A percentile compares a stretch with the other conserved stretches of the same genome.
These are phyloP conservation scores for Gamsiella multidivaricata DNA, from an alignment of 192 early-diverging fungal species.

Conservation along the genomic window DNA sequence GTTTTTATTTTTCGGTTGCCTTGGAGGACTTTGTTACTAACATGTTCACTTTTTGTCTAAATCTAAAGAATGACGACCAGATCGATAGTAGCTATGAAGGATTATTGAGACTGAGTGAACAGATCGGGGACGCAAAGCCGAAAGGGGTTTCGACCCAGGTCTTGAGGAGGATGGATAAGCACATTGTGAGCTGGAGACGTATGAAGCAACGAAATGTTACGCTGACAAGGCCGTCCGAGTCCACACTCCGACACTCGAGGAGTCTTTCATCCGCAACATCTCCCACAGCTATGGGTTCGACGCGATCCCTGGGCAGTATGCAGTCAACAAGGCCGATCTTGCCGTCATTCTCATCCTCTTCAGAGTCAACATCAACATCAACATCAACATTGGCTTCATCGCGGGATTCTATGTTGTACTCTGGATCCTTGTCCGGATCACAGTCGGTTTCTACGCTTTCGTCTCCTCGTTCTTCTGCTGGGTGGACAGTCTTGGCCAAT, in stretches of 20 bases:
- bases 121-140: conserved; percentile 48
- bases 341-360: not conserved
- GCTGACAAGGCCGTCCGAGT: not conserved
- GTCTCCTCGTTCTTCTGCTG: too few relatives aligned
- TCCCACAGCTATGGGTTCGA: too few relatives aligned
- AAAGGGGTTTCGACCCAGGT: conserved; percentile 24
- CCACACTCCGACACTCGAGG: not conserved
- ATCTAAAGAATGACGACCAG: conserved; percentile 47
- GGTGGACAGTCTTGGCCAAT: too few relatives aligned
- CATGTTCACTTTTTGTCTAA: too few relatives aligned
- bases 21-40: too few relatives aligned
- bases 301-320: too few relatives aligned
- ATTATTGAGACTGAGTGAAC: conserved; percentile 37
- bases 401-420: too few relatives aligned
- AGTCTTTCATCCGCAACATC: not conserved
- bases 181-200: conserved; percentile 7
- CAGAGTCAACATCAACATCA: too few relatives aligned
- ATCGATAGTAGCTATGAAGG: conserved; percentile 51
- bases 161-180: conserved; percentile 7
- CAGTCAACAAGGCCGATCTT: too few relatives aligned
- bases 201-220: not conserved
- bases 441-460: too few relatives aligned
- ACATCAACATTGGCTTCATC: not conserved
- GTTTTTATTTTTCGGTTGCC: too few relatives aligned
- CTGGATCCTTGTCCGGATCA: too few relatives aligned